These are phyloP conservation scores for Gynandropsis gynandra DNA, from an alignment of 345 rosid genomes.

Conservation along the genomic window DNA sequence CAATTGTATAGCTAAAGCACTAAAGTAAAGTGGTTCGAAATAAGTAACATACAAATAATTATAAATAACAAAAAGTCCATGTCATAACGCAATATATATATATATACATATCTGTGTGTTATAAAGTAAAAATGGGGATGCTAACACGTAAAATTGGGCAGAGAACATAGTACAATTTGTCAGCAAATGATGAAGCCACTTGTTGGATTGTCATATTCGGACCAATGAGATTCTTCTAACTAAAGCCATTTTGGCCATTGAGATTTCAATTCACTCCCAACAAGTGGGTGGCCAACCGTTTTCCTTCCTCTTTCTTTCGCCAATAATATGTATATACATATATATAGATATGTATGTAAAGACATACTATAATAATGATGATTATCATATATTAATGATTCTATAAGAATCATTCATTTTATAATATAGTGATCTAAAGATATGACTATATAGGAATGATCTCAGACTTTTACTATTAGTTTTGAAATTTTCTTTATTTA, in stretches of 20 bases:
- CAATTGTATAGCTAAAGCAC: slow-evolving; percentile 4
- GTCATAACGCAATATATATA: slow-evolving; percentile 23
- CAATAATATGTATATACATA: not conserved
- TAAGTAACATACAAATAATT: not conserved
- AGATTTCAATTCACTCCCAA: slow-evolving; percentile 9
- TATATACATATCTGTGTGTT: no score
- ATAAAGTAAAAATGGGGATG: slow-evolving; percentile 15
- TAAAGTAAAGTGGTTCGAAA: not conserved
- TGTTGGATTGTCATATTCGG: slow-evolving; percentile 23
- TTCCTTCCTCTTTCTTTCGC: not conserved
- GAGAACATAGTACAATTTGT: slow-evolving; percentile 28
- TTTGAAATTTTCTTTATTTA: no score
- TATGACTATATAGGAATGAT: no score
- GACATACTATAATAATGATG: not conserved
- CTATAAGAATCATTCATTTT: not conserved
- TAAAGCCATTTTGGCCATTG: slow-evolving; percentile 19
- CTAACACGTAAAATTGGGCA: slow-evolving; percentile 8
- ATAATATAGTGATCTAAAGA: not conserved
- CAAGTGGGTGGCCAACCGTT: slow-evolving; percentile 9
- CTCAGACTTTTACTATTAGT: no score
- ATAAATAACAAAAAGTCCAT: not conserved
- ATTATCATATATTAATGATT: no score
- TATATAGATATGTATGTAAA: no score
- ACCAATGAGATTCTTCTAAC: slow-evolving; percentile 15
- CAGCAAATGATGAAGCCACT: slow-evolving; percentile 26